Evolutionary conservation across 2,329 filamentous ascomycete species (phyloP).

Genomic region (Fusarium nisikadoi): DNA sequence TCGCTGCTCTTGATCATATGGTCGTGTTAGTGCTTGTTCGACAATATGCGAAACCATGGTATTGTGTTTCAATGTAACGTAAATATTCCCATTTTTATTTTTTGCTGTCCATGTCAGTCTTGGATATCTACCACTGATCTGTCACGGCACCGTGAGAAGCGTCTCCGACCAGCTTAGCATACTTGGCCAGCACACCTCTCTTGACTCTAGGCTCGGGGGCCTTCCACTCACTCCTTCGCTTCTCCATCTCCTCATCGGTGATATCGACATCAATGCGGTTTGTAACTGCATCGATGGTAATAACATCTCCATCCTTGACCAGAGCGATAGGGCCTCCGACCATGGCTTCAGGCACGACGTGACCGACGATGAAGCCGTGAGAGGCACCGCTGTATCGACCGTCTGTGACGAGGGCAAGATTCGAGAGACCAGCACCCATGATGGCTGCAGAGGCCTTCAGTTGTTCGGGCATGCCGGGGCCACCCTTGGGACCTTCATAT

Average conservation of each 20-base stretch:
- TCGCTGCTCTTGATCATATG: neutral
- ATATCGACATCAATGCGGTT: conserved; percentile 79
- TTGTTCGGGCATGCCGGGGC: conserved; percentile 96
- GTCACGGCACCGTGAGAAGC: conserved; percentile 92
- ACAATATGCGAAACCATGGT: neutral
- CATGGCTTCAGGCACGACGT: conserved; percentile 90
- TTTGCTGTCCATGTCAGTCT: conserved; percentile 2
- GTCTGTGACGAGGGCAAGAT: conserved; percentile 92
- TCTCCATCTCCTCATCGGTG: conserved; percentile 74
- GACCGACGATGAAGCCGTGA: conserved; percentile 94
- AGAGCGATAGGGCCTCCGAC: conserved; percentile 89
- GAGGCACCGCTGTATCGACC: conserved; percentile 88
- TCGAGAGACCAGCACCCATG: conserved; percentile 89
- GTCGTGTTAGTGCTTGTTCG: neutral
- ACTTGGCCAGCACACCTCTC: conserved; percentile 89
- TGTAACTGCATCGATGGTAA: conserved; percentile 86
- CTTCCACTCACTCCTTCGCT: conserved; percentile 74
- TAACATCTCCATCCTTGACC: conserved; percentile 80
- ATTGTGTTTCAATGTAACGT: neutral
- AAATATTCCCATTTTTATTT: neutral
- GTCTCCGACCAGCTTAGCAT: conserved; percentile 87
- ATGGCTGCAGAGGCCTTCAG: conserved; percentile 88
- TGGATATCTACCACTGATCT: conserved; percentile 59
- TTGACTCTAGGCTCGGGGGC: conserved; percentile 77
- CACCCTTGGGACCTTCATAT: conserved; percentile 93